Evolutionary conservation across 345 rosid species (phyloP), one percentile per base, ranked within the genome.

Genomic region (Bruguiera gymnorhiza): DNA sequence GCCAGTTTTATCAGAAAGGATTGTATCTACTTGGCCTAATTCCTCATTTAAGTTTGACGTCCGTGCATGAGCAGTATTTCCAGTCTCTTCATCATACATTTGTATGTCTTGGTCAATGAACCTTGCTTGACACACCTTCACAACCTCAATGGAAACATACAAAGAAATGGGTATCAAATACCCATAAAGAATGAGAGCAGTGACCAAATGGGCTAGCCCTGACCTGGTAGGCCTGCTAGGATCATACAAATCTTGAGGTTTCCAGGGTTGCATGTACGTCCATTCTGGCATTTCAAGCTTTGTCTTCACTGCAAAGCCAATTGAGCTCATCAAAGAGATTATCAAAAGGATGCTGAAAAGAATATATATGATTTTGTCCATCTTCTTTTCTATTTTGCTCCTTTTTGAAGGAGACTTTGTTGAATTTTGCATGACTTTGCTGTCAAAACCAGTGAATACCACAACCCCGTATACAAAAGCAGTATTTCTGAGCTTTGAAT

Each of bases 31-130:
- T 78, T 90, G 98, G 63, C 99, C 99, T 81, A 96, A 82, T 84
- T 96, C 99, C 80, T 96, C 99, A 23, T 96, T 96, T 64, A 96
- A 83, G 80, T 96, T 96, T 55, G 99, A 96, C 29, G 99, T 96
- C 48, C 99, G 83, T 23, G 99, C 99, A 59, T 76, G 83, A 29
- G 97, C 92, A 68, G 94, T 85, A 37, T 83, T 89, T 21, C 98
- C 97, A 34, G 91, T 84, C 75, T 87, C 97, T 71, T 90, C 94
- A 72, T 92, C 96, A 70, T 85, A 96, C 99, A 96, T 92, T 1
- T 82, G 82, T 29, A 84, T 69, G 79, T 96, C 99, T 76, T 90
- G 88, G 75, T 92, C 89, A 53, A 96, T 96, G 73, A 96, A 96
- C 74, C 80, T 78, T 66, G 99, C 99, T 83, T 96, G 99, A 85